Percentiles rank a stretch among this genome's conserved stretches.
Conservation (phyloP, 1,284 basidiomycete genomes). For the Sanghuangporus baumii region DNA sequence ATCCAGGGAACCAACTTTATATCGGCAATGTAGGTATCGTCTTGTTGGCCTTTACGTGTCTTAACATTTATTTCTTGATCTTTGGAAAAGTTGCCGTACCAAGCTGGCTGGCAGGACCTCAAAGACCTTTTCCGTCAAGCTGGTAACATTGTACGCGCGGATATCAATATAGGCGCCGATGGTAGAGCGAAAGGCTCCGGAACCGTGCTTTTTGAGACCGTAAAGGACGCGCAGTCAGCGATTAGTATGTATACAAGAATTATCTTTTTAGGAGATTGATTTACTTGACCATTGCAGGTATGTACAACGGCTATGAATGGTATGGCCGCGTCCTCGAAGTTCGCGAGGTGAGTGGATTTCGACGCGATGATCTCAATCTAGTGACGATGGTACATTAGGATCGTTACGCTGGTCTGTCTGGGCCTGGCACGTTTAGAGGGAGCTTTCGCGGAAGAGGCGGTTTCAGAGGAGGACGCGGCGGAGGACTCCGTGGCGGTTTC, state of each 20-base stretch:
- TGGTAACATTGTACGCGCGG: constrained; percentile 90
- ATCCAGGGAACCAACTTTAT: constrained; percentile 86
- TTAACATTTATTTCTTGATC: neutral
- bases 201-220: constrained; percentile 90
- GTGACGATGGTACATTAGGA: constrained; percentile 44
- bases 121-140: constrained; percentile 96
- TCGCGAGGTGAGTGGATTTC: constrained; percentile 61
- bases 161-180: constrained; percentile 89
- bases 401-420: constrained; percentile 79
- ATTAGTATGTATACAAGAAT: constrained; percentile 58
- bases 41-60: neutral
- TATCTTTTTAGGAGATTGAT: neutral
- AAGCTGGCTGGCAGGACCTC: constrained; percentile 97
- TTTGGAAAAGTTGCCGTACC: constrained; percentile 73
- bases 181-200: constrained; percentile 92
- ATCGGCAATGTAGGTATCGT: constrained; percentile 74
- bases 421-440: constrained; percentile 58
- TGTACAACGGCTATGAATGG: constrained; percentile 95
- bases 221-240: constrained; percentile 86
- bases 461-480: constrained; percentile 55
- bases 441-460: constrained; percentile 57
- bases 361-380: neutral
- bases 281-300: constrained; percentile 42
- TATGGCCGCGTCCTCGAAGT: constrained; percentile 90
- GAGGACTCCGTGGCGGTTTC: constrained; percentile 39